Evolutionary conservation across 148 eudicot species (phyloP).

Genomic region (Camellia japonica): DNA sequence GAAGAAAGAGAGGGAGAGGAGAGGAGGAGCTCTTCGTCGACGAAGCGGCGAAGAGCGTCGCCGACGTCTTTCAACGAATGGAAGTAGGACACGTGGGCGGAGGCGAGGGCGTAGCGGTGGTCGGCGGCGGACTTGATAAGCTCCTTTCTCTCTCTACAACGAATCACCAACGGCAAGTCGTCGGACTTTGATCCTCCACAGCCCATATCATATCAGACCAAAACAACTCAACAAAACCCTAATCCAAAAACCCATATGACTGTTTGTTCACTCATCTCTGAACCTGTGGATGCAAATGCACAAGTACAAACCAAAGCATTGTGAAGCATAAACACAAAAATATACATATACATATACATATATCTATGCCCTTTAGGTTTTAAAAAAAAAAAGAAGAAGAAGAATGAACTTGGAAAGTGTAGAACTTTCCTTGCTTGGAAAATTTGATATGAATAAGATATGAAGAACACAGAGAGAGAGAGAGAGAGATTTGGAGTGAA

Average conservation of each 20-base stretch:
- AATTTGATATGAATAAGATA: no score
- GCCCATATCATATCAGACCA: constrained; percentile 39
- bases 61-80: constrained; percentile 59
- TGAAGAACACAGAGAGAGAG: no score
- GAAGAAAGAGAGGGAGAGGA: constrained; percentile 45
- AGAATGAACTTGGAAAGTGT: no score
- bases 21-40: constrained; percentile 70
- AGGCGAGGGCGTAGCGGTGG: constrained; percentile 78
- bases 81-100: constrained; percentile 79
- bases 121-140: constrained; percentile 67
- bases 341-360: background rate
- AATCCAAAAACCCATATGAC: background rate
- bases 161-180: constrained; percentile 56
- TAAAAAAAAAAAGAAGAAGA: no score
- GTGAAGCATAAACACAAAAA: background rate
- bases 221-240: constrained; percentile 17
- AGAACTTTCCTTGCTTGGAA: no score
- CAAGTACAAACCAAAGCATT: constrained; percentile 7
- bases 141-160: constrained; percentile 60
- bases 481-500: background rate
- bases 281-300: constrained; percentile 2
- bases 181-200: constrained; percentile 67
- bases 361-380: no score
- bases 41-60: constrained; percentile 69
- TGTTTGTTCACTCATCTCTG: constrained; percentile 14